Base-by-base conservation (phyloP, 768 basidiomycete species). In the Naganishia antarctica region DNA sequence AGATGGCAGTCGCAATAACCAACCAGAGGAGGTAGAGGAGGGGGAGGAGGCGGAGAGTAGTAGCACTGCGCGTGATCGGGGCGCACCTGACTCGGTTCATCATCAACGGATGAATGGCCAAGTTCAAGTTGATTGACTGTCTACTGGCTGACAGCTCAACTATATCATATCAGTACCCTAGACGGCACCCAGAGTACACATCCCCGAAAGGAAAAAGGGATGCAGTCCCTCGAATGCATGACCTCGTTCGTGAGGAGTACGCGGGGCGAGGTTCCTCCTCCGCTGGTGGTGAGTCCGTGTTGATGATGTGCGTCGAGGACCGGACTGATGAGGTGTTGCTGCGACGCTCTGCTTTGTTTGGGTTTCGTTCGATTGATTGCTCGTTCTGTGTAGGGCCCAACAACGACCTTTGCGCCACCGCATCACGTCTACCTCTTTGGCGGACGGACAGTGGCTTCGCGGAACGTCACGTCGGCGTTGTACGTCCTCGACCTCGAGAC, bases 401-500 rank as follows among this genome's bases (percentile, higher is more conserved):
- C 74, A 7, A 62, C 73, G 46, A 73, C 74, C 43, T 67, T 73
- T 12, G 68, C 71, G 0, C 67, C 74, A 0, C 64, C 66, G 13
- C 29, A 68, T 50, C 63, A 59, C 23, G 61, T 77, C 43, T 75
- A 73, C 67, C 63, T 77, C 31, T 77, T 73, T 59, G 94, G 91
- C 46, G 92, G 93, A 16, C 84, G 92, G 37, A 81, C 90, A 59
- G 91, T 92, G 62, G 83, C 88, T 15, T 88, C 89, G 65, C 86
- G 91, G 37, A 83, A 86, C 67, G 92, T 97, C 86, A 87, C 91
- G 51, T 84, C 87, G 40, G 90, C 93, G 79, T 83, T 99, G 70
- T 97, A 91, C 79, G 81, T 85, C 41, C 91, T 98, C 75, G 88
- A 97, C 80, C 80, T 97, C 68, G 81, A 85, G 61, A 85, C 86